Evolutionary conservation across 441 rosid genomes (phyloP).

Genomic region (Corymbia calophylla): DNA sequence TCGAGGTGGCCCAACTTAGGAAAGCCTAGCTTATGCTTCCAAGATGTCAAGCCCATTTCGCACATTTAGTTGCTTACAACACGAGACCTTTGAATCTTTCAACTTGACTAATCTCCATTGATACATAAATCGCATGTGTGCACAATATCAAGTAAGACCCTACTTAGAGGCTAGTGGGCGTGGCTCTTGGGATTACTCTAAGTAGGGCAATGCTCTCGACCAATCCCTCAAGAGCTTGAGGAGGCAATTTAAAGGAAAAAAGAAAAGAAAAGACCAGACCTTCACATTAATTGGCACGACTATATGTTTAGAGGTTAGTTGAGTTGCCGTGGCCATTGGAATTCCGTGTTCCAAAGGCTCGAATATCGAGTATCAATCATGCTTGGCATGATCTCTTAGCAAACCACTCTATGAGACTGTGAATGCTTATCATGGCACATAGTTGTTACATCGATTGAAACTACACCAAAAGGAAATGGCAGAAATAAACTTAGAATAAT

Average conservation of each 20-base stretch:
- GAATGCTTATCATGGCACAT: not conserved
- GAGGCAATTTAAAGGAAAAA: not conserved
- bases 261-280: not conserved
- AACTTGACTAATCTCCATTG: not conserved
- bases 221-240: not conserved
- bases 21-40: not conserved
- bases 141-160: not conserved
- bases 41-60: not conserved
- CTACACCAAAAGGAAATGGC: not conserved
- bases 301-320: not conserved
- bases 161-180: no score
- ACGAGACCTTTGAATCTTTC: not conserved
- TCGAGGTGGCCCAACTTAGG: not conserved
- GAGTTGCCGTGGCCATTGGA: no score
- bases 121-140: accelerated
- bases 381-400: not conserved
- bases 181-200: not conserved
- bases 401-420: not conserved
- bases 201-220: not conserved
- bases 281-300: not conserved
- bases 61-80: not conserved
- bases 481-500: not conserved
- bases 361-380: not conserved
- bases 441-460: not conserved
- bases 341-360: not conserved